These are phyloP conservation scores for Aspergillus ostianus DNA, from an alignment of 495 filamentous ascomycete species.

Conservation along the genomic window DNA sequence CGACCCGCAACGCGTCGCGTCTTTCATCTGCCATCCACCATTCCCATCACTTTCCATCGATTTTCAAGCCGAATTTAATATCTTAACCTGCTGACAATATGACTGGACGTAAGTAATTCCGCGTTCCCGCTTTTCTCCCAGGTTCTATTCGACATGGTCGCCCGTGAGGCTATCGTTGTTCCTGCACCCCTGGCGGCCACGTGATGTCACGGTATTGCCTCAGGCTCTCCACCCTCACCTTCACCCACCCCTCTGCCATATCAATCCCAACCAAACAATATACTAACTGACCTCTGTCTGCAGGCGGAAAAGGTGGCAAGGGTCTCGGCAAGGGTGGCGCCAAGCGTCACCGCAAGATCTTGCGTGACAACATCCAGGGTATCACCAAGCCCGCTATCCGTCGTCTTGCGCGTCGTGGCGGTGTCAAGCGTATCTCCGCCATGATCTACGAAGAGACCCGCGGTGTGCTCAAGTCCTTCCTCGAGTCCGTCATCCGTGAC, in stretches of 20 bases:
- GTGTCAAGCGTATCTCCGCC: slow-evolving; percentile 66
- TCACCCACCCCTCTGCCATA: neutral
- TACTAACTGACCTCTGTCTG: slow-evolving; percentile 1
- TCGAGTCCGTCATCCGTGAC: slow-evolving; percentile 74
- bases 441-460: slow-evolving; percentile 72
- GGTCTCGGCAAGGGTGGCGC: slow-evolving; percentile 88
- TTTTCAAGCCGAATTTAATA: slow-evolving; percentile 26
- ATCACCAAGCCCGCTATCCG: slow-evolving; percentile 73
- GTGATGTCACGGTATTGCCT: slow-evolving; percentile 12
- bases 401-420: slow-evolving; percentile 61
- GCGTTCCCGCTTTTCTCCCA: slow-evolving; percentile 12
- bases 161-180: neutral
- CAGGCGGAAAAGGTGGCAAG: slow-evolving; percentile 90
- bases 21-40: slow-evolving; percentile 12
- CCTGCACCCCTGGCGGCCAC: slow-evolving; percentile 12
- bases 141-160: slow-evolving; percentile 6
- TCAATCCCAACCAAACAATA: neutral
- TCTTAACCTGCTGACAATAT: slow-evolving; percentile 55
- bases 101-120: slow-evolving; percentile 87
- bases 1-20: slow-evolving; percentile 19
- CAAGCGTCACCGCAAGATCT: slow-evolving; percentile 99
- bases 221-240: neutral
- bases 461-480: slow-evolving; percentile 65
- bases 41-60: slow-evolving; percentile 24
- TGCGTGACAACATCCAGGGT: slow-evolving; percentile 98